Evolutionary conservation across 768 basidiomycete species (phyloP), one percentile per base, ranked within the genome.

Genomic region (Boletales sp.): DNA sequence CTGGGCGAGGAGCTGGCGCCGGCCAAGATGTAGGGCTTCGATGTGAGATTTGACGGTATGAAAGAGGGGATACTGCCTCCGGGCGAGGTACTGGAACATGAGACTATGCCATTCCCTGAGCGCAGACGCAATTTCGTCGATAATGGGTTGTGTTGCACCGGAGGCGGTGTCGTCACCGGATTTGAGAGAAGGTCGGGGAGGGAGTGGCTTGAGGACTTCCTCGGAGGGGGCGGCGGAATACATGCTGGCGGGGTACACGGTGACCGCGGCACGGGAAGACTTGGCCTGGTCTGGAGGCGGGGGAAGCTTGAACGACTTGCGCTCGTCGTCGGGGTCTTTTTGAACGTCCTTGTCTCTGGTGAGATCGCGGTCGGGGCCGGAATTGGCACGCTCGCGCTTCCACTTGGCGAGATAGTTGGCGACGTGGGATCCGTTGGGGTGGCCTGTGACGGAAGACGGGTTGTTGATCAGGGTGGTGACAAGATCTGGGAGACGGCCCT

Each of bases 41-140:
- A 98, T 90, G 60, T 95, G 92, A 46, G 87, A 86, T 50, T 83
- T 82, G 48, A 98, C 91, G 8, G 81, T 75, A 53, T 86, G 81
- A 69, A 98, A 98, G 17, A 94, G 81, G 37, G 81, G 80, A 72
- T 98, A 98, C 60, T 97, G 90, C 48, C 94, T 81, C 40, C 83
- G 78, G 9, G 88, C 86, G 37, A 98, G 85, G 66, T 96, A 94
- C 54, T 86, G 86, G 63, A 92, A 94, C 79, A 97, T 87, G 45
- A 93, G 74, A 33, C 82, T 81, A 61, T 95, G 88, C 94, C 94
- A 98, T 80, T 98, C 95, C 35, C 95, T 84, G 39, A 98, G 72
- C 0, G 95, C 94, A 8, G 92, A 95, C 0, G 95, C 91, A 57
- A 98, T 95, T 73, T 98, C 95, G 70, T 98, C 95, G 44, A 98